Percentiles rank a stretch among this genome's conserved stretches.
Conservation (phyloP, 441 rosid species). For the Capsella rubella region DNA sequence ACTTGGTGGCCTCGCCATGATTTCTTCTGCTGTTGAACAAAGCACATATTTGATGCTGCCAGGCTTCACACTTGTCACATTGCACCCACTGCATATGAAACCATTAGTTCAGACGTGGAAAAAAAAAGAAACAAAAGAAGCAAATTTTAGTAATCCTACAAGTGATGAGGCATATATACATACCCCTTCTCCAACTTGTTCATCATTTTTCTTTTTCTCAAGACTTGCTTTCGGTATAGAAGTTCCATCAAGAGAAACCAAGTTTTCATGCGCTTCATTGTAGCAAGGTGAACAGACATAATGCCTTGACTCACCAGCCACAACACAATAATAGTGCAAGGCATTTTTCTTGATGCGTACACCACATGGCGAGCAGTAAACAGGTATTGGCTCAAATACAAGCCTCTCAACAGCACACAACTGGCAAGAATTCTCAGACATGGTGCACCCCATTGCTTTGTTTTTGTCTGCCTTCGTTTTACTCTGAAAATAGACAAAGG, state of each 20-base stretch:
- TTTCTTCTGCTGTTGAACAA: slow-evolving; percentile 90
- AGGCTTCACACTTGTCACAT: slow-evolving; percentile 97
- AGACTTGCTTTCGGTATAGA: slow-evolving; percentile 65
- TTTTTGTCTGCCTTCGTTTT: slow-evolving; percentile 89
- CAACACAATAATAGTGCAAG: slow-evolving; percentile 74
- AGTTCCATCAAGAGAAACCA: slow-evolving; percentile 66
- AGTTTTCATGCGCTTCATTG: slow-evolving; percentile 78
- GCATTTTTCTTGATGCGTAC: slow-evolving; percentile 93
- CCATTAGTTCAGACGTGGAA: slow-evolving; percentile 28
- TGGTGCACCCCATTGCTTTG: slow-evolving; percentile 82
- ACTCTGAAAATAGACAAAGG: slow-evolving; percentile 54
- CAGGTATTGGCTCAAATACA: slow-evolving; percentile 88
- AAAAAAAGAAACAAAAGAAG: neutral
- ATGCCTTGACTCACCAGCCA: slow-evolving; percentile 81
- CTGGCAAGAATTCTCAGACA: slow-evolving; percentile 91
- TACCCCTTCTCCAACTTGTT: slow-evolving; percentile 94
- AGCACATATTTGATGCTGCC: slow-evolving; percentile 99
- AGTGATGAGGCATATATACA: slow-evolving; percentile 35
- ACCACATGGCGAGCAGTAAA: slow-evolving; percentile 90
- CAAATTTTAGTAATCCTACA: neutral
- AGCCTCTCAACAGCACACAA: slow-evolving; percentile 96
- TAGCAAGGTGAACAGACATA: slow-evolving; percentile 86
- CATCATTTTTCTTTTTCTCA: slow-evolving; percentile 95
- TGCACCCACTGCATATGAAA: slow-evolving; percentile 92
- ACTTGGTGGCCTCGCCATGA: slow-evolving; percentile 95